Base-by-base conservation (phyloP, 2,329 filamentous ascomycete genomes). In the Boeremia exigua region DNA sequence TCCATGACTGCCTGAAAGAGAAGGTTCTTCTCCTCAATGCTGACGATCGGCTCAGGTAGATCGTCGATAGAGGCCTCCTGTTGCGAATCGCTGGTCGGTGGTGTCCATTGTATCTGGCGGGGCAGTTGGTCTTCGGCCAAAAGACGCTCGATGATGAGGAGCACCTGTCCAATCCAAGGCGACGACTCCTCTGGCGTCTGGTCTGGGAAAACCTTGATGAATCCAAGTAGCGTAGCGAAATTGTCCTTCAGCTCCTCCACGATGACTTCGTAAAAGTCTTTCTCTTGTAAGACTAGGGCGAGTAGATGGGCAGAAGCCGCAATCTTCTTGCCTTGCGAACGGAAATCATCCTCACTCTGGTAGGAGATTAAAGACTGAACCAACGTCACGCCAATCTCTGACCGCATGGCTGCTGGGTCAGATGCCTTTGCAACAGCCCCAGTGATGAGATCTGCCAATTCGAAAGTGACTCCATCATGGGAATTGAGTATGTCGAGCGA, bases 291-390 rank as follows among this genome's bases (percentile, higher is more conserved):
- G 48, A 98, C 86, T 33, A 99, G 80, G 3, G 92, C 95, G 10
- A 99, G 81, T 12, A 99, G 82, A 76, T 99, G 94, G 15, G 95
- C 92, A 76, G 96, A 96, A 1, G 95, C 91, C 17, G 92, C 90
- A 62, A 99, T 86, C 72, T 92, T 94, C 67, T 85, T 84, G 37
- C 84, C 83, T 25, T 81, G 78, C 15, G 78, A 76, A 48, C 81
- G 77, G 62, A 84, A 80, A 56, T 86, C 82, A 28, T 84, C 83
- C 40, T 84, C 83, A 60, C 80, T 81, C 66, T 86, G 82, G 46
- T 88, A 74, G 9, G 86, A 88, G 43, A 96, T 88, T 11, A 99
- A 79, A 0, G 92, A 96, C 67, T 90, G 88, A 4, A 93, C 88
- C 40, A 99, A 80, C 0, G 92, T 96, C 46, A 88, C 86, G 14